Base-by-base conservation (phyloP, 768 basidiomycete genomes). In the Saitozyma sp. region DNA sequence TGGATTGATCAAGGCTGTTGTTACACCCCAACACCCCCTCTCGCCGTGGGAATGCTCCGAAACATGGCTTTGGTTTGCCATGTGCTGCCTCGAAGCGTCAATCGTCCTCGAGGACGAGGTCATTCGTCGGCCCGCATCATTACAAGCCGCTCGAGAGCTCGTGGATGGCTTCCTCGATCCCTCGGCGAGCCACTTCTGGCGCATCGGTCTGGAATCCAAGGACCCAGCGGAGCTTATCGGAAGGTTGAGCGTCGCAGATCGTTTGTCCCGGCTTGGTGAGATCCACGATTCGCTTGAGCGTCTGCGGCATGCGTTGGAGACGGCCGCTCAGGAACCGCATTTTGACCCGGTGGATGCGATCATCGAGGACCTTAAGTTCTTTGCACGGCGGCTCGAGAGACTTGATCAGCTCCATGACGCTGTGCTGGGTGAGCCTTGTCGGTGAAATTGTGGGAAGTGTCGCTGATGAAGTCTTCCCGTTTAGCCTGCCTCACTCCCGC, bases 291-390 rank as follows among this genome's bases (percentile, higher is more conserved):
- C 60, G 5, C 41, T 69, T 54, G 48, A 42, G 11, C 51, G 65
- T 40, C 45, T 71, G 38, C 58, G 63, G 48, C 42, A n/a, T 37
- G 46, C 56, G 14, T 39, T 75, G 13, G 69, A 69, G 11, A 62
- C 52, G 17, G 71, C 71, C n/a, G 45, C 62, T 11, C 37, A 39
- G 20, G 63, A 70, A 53, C 42, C 58, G 17, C 42, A 14, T 0
- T 73, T 61, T 48, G 67, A 75, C 59, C 59, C 64, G 9, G 69
- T 71, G 11, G 48, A 43, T n/a, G 59, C 56, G 2, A 73, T 71
- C 43, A 46, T 53, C 10, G 60, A 56, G 14, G 69, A 73, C 50
- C 64, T 71, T 16, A 58, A 68, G 38, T 43, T 54, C n/a, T 65
- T 61, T 38, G 54, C 62, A 8, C 52, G 50, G 29, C 49, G 58